A percentile compares a stretch with the other conserved stretches of the same genome.
Evolutionary conservation across 1,284 basidiomycete genomes (phyloP).

Genomic region (Boletus mariae): DNA sequence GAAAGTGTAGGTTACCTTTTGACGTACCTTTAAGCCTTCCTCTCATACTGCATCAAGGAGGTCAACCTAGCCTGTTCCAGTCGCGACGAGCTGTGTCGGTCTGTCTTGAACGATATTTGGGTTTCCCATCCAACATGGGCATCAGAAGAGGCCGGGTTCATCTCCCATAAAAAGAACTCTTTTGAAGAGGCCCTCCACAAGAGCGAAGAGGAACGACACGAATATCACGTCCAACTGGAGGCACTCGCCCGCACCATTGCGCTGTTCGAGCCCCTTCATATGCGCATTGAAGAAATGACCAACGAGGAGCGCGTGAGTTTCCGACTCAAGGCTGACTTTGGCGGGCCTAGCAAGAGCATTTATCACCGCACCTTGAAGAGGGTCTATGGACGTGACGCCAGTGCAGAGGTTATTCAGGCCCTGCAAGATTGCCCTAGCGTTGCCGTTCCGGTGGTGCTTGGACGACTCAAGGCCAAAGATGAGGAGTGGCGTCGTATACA

Average conservation of each 20-base stretch:
- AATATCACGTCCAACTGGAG: conserved; percentile 97
- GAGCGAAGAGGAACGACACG: conserved; percentile 97
- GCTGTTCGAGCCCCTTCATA: conserved; percentile 85
- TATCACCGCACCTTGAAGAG: conserved; percentile 95
- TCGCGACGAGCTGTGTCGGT: conserved; percentile 92
- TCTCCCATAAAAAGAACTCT: conserved; percentile 94
- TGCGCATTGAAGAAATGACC: conserved; percentile 87
- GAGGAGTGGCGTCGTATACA: conserved; percentile 96
- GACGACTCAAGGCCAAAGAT: conserved; percentile 90
- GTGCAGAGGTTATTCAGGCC: conserved; percentile 83
- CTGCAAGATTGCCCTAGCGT: conserved; percentile 91
- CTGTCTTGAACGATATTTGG: conserved; percentile 95
- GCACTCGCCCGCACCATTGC: conserved; percentile 90
- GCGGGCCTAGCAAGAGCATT: conserved; percentile 83
- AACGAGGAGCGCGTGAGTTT: conserved; percentile 83
- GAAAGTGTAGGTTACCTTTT: conserved; percentile 54
- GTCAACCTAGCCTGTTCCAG: conserved; percentile 89
- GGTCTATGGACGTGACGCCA: conserved; percentile 86
- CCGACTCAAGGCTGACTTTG: conserved; percentile 85
- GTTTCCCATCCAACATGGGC: conserved; percentile 98
- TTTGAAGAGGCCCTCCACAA: conserved; percentile 97
- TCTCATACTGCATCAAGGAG: conserved; percentile 55
- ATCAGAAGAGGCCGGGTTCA: conserved; percentile 92
- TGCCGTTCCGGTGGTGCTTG: conserved; percentile 89
- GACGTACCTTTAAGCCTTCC: neutral